A percentile compares a stretch with the other conserved stretches of the same genome.
These are phyloP conservation scores for Rhizopogon sp. DNA, from an alignment of 768 basidiomycete genomes.

Conservation along the genomic window DNA sequence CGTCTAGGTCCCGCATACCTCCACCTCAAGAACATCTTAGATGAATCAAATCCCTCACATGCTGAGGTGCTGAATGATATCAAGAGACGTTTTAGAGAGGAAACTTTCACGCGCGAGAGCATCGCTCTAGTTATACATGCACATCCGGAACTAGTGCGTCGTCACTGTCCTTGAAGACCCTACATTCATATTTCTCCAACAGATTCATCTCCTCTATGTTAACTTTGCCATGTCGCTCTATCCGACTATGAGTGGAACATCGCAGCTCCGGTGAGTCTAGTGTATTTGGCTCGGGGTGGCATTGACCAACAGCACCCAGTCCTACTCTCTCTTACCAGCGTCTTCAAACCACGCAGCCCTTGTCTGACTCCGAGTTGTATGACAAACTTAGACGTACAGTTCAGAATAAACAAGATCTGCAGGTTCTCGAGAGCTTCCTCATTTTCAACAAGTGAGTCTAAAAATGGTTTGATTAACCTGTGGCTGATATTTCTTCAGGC, in stretches of 20 bases:
- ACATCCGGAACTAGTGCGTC: slow-evolving; percentile 77
- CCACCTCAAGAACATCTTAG: slow-evolving; percentile 80
- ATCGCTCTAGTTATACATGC: slow-evolving; percentile 85
- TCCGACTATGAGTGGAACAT: slow-evolving; percentile 51
- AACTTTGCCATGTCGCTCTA: slow-evolving; percentile 98
- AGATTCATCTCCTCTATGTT: slow-evolving; percentile 93
- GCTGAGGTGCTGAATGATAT: slow-evolving; percentile 94
- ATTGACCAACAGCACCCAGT: slow-evolving; percentile 32
- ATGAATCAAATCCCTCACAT: slow-evolving; percentile 86
- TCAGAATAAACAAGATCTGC: slow-evolving; percentile 85
- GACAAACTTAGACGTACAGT: slow-evolving; percentile 84
- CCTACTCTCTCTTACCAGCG: slow-evolving; percentile 97
- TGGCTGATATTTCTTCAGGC: slow-evolving; percentile 34
- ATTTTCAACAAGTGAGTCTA: slow-evolving; percentile 84
- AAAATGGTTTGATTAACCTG: background rate
- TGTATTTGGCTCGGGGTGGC: background rate
- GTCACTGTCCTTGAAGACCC: background rate
- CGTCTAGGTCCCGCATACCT: slow-evolving; percentile 89
- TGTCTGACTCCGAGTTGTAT: slow-evolving; percentile 79
- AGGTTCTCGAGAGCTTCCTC: slow-evolving; percentile 90
- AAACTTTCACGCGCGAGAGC: slow-evolving; percentile 95
- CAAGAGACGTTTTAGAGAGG: slow-evolving; percentile 94
- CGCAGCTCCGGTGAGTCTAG: slow-evolving; percentile 59
- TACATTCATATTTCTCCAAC: background rate
- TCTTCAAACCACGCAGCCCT: slow-evolving; percentile 77